Evolutionary conservation across 495 filamentous ascomycete species (phyloP).

Genomic region (Hypoxylon subgilvum): DNA sequence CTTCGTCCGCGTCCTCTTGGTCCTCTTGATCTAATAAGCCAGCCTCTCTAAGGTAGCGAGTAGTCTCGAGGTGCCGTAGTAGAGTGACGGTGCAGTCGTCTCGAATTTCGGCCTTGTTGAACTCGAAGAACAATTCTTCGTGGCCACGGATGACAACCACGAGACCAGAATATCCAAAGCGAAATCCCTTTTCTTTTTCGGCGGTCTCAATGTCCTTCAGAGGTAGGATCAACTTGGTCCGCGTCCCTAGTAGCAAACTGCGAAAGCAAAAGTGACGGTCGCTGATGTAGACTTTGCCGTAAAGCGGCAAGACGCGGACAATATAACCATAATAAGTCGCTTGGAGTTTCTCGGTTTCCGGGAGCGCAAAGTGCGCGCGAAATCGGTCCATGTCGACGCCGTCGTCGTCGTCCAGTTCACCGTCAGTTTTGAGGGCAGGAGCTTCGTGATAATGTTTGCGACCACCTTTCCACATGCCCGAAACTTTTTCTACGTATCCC

Average conservation of each 20-base stretch:
- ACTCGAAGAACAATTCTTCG: conserved; percentile 97
- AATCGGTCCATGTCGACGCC: conserved; percentile 79
- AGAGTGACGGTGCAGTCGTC: conserved; percentile 90
- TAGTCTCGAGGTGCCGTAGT: conserved; percentile 73
- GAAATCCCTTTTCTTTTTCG: conserved; percentile 92
- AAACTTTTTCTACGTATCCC: conserved; percentile 96
- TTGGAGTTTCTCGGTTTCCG: conserved; percentile 80
- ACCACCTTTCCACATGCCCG: conserved; percentile 94
- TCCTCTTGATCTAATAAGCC: conserved; percentile 72
- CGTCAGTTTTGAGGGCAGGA: conserved; percentile 69
- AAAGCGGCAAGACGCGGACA: conserved; percentile 86
- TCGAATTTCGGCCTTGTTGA: conserved; percentile 72
- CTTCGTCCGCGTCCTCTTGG: conserved; percentile 72
- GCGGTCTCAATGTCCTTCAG: conserved; percentile 92
- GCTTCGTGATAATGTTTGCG: conserved; percentile 85
- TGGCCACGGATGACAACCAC: conserved; percentile 91
- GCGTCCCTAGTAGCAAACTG: conserved; percentile 85
- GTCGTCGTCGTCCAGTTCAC: conserved; percentile 61
- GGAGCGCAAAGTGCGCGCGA: conserved; percentile 86
- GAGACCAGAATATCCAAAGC: conserved; percentile 88
- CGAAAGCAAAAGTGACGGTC: conserved; percentile 92
- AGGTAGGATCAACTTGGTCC: conserved; percentile 91
- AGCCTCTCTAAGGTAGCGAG: conserved; percentile 74
- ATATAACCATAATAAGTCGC: conserved; percentile 90
- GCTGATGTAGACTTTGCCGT: conserved; percentile 96